A percentile compares a stretch with the other conserved stretches of the same genome.
Evolutionary conservation across 2,329 filamentous ascomycete species (phyloP).

Genomic region (Fonsecaea nubica): DNA sequence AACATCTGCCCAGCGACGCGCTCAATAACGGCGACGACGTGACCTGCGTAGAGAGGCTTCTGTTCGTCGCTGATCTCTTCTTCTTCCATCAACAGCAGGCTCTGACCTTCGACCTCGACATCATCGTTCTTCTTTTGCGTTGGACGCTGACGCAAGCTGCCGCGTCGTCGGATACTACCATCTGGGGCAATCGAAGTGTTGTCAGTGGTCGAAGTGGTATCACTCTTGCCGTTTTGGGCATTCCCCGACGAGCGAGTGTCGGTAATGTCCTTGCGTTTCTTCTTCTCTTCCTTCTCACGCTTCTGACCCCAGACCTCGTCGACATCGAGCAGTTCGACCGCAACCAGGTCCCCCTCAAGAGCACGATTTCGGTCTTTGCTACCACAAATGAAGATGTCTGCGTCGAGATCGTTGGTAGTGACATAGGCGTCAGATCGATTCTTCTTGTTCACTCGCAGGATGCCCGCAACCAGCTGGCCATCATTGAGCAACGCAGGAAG

Average conservation of each 20-base stretch:
- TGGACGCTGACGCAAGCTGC: conserved; percentile 92
- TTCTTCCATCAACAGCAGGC: conserved; percentile 92
- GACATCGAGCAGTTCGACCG: conserved; percentile 93
- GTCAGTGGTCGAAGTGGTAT: conserved; percentile 67
- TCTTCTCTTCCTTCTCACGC: conserved; percentile 99
- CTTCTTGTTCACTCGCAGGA: conserved; percentile 99
- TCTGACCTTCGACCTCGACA: conserved; percentile 97
- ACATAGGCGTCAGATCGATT: conserved; percentile 99
- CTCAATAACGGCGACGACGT: conserved; percentile 96
- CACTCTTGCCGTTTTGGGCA: conserved; percentile 55
- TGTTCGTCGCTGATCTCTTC: conserved; percentile 98
- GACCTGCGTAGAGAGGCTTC: conserved; percentile 95
- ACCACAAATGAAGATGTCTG: conserved; percentile 98
- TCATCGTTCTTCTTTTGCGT: conserved; percentile 99
- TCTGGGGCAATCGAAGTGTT: conserved; percentile 69
- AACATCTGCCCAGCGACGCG: conserved; percentile 99
- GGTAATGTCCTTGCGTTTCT: conserved; percentile 98
- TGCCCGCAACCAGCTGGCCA: conserved; percentile 93
- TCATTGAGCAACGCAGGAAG: conserved; percentile 88
- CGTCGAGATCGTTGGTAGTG: conserved; percentile 90
- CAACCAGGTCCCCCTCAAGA: conserved; percentile 92
- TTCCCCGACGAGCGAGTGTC: conserved; percentile 82
- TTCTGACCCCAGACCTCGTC: conserved; percentile 99
- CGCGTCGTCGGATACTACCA: conserved; percentile 86
- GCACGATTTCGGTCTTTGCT: conserved; percentile 98